Evolutionary conservation across 164 flowering plant species (phyloP).

Genomic region (Vitis rotundifolia): DNA sequence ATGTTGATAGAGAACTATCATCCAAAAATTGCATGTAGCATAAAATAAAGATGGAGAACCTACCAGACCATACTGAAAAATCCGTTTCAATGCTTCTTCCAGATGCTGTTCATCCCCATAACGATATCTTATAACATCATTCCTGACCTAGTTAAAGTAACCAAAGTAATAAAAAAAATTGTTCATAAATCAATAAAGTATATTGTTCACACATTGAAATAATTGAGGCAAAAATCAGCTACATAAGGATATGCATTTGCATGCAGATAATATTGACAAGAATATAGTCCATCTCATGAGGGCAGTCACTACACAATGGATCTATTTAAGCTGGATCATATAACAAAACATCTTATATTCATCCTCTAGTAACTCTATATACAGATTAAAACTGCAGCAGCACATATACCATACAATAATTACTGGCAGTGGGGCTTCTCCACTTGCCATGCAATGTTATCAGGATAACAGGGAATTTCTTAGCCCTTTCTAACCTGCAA

Average conservation of each 20-base stretch:
- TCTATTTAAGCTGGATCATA: background rate
- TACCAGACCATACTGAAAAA: slow-evolving; percentile 95
- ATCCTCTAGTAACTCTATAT: background rate
- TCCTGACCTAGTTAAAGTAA: slow-evolving; percentile 60
- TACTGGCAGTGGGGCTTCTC: background rate
- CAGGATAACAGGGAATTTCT: too few relatives aligned
- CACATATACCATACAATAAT: background rate
- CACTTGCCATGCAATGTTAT: too few relatives aligned
- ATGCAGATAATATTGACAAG: background rate
- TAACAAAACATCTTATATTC: background rate
- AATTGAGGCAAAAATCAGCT: background rate
- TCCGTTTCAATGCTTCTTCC: slow-evolving; percentile 92
- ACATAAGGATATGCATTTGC: background rate
- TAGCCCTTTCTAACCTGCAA: too few relatives aligned
- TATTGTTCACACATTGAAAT: background rate
- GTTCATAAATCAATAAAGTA: background rate
- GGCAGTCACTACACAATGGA: background rate
- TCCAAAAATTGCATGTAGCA: background rate
- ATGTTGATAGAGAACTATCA: background rate
- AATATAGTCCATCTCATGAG: background rate
- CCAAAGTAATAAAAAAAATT: background rate
- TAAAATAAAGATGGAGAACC: slow-evolving; percentile 2
- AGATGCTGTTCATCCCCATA: slow-evolving; percentile 98
- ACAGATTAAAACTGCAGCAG: background rate
- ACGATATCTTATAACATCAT: slow-evolving; percentile 88